Evolutionary conservation across 441 rosid genomes (phyloP).

Genomic region (Pelargonium fulgidum): DNA sequence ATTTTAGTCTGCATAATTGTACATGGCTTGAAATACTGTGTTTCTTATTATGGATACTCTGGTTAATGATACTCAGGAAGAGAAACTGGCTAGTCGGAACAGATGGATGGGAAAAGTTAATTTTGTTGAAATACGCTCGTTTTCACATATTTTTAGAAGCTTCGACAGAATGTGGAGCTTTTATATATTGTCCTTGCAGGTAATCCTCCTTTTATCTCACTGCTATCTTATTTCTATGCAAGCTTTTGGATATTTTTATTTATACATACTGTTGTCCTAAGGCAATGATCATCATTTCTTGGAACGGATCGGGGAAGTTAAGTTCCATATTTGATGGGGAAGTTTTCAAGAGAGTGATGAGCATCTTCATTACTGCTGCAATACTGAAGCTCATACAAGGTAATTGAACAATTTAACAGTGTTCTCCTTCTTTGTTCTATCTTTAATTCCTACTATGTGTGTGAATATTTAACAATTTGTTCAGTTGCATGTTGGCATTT

Average conservation of each 20-base stretch:
- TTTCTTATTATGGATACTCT: background rate
- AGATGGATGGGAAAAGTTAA: slow-evolving; percentile 93
- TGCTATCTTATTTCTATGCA: slow-evolving; percentile 14
- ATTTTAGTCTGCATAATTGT: background rate
- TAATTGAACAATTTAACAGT: slow-evolving; percentile 19
- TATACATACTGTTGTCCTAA: slow-evolving; percentile 19
- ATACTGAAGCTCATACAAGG: slow-evolving; percentile 97
- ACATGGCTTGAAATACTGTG: background rate
- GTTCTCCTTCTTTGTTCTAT: background rate
- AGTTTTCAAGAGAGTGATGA: slow-evolving; percentile 75
- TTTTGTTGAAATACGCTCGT: slow-evolving; percentile 95
- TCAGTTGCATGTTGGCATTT: background rate
- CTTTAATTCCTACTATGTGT: background rate
- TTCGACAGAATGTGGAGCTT: slow-evolving; percentile 99
- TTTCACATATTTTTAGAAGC: slow-evolving; percentile 96
- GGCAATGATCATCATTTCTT: slow-evolving; percentile 96
- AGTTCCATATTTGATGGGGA: slow-evolving; percentile 44
- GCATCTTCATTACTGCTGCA: slow-evolving; percentile 94
- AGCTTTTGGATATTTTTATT: background rate
- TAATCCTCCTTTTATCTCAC: slow-evolving; percentile 21
- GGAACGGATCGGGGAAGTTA: slow-evolving; percentile 68
- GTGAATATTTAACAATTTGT: background rate
- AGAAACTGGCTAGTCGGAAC: slow-evolving; percentile 50
- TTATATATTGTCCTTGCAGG: slow-evolving; percentile 85
- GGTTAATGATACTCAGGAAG: slow-evolving; percentile 43